Base-by-base conservation (phyloP, 2,329 filamentous ascomycete genomes). In the Ascochyta rabiei region DNA sequence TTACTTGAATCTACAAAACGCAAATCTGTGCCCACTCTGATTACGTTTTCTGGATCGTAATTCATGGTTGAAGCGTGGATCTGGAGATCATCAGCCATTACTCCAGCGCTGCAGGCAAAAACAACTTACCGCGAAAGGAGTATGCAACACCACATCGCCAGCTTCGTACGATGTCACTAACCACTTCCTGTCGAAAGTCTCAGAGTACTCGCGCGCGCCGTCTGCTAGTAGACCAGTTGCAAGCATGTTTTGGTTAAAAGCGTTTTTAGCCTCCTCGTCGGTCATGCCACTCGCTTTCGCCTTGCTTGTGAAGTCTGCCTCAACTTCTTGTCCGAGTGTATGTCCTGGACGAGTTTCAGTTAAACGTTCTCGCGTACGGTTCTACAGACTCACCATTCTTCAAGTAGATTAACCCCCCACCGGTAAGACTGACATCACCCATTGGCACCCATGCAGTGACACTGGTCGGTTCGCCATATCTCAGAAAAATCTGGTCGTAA, bases 11-110 rank as follows among this genome's bases (percentile, higher is more conserved):
- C 76, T 7, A 84, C 82, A 61, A 85, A 85, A 1, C 83, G 76
- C 45, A 86, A 61, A 63, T 85, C 83, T 2, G 83, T 85, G 0
- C 80, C 83, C 0, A 85, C 75, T 1, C 83, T 77, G 42, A 85
- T 85, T 0, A 80, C 68, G 48, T 81, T 80, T 6, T 80, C 71
- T 0, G 77, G 76, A 38, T 84, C 81, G 41, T 81, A 75, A 46
- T 85, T 86, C 52, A 84, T 75, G 0, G 81, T 83, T 2, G 82
- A 84, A 0, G 83, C 82, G 63, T 85, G 83, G 16, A 85, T 84
- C 81, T 83, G 48, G 1, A 30, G 2, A 23, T 13, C 26, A 26
- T 69, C 31, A 70, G 60, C 7, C n/a, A 8, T 21, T 18, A 15
- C 7, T 12, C 12, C 6, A 13, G 1, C 10, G 8, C 10, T 21